Conservation (phyloP, 306 rosid genomes). For the Rosa lucieae region DNA sequence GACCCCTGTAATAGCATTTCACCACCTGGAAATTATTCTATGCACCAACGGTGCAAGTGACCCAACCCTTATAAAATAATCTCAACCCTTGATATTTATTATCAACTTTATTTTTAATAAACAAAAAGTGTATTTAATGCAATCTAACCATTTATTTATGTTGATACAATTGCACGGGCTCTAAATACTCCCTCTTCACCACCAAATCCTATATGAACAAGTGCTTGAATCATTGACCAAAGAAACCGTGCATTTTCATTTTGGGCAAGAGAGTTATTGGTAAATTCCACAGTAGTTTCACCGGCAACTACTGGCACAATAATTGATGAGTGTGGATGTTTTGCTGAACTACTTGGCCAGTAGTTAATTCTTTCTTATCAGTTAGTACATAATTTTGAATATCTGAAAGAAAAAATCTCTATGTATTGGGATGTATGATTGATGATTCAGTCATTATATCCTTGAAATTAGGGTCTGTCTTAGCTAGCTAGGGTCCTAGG, state of each 20-base stretch:
- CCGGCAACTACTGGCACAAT: conserved; percentile 6
- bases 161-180: no score
- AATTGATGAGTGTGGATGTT: conserved; percentile 8
- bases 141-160: no score
- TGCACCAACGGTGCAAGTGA: no score
- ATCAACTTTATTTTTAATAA: no score
- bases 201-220: neutral
- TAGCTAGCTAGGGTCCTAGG: conserved; percentile 30
- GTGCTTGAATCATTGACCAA: neutral
- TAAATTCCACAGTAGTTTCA: conserved; percentile 3
- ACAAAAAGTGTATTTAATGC: no score
- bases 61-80: no score
- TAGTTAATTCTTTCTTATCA: conserved; percentile 4
- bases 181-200: no score
- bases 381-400: conserved; percentile 5
- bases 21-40: no score
- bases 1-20: neutral
- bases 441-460: conserved; percentile 3
- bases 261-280: neutral
- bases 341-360: conserved; percentile 3
- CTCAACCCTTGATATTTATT: no score
- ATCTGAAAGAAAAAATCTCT: neutral
- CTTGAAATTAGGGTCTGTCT: conserved; percentile 11
- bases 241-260: neutral
- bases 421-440: neutral